Conservation (phyloP, 306 rosid species). For the Gastrolobium bilobum region DNA sequence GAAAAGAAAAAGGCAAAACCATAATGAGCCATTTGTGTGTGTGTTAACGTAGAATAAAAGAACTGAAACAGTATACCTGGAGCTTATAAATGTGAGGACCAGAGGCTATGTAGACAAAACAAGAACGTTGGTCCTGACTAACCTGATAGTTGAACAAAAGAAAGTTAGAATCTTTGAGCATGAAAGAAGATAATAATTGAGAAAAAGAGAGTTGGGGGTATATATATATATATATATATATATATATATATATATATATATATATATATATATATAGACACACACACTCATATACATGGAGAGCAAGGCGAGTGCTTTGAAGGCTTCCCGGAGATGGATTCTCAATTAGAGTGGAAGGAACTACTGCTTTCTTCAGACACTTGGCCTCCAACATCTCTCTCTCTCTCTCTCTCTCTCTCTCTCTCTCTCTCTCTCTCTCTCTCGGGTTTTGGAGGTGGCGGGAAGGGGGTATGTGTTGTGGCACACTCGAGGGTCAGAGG, state of each 20-base stretch:
- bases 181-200: neutral
- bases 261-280: neutral
- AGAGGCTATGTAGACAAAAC: slow-evolving; percentile 80
- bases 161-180: neutral
- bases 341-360: slow-evolving; percentile 71
- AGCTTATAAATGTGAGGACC: slow-evolving; percentile 74
- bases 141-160: slow-evolving; percentile 54
- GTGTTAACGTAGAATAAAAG: neutral
- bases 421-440: neutral
- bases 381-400: slow-evolving; percentile 64
- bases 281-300: slow-evolving; percentile 52
- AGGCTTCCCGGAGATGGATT: slow-evolving; percentile 86
- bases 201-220: neutral
- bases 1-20: no score
- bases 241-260: neutral
- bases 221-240: neutral
- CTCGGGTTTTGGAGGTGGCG: neutral
- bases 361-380: slow-evolving; percentile 74
- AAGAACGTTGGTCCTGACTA: slow-evolving; percentile 53
- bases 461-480: slow-evolving; percentile 6
- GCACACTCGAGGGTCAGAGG: no score
- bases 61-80: slow-evolving; percentile 57
- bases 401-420: neutral
- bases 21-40: no score
- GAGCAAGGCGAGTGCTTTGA: slow-evolving; percentile 90